Conservation (phyloP, 495 filamentous ascomycete species). For the Halenospora varia region DNA sequence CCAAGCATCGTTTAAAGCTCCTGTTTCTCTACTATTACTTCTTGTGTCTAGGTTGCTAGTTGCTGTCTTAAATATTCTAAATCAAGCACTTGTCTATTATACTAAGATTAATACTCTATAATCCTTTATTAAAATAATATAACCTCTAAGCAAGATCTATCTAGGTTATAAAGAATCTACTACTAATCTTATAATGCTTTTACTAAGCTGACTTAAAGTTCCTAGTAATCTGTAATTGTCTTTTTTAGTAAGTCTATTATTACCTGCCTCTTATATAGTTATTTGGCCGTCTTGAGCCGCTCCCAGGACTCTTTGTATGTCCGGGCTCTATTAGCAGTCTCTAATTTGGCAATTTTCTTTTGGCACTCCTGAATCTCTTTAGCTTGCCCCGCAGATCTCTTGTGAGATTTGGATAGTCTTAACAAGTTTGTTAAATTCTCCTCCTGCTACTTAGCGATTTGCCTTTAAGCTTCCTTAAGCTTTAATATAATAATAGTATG, state of each 20-base stretch:
- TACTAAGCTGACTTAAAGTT: conserved; percentile 12
- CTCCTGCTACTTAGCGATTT: neutral
- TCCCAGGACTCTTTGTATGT: conserved; percentile 6
- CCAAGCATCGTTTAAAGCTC: conserved; percentile 10
- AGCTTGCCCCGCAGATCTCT: conserved; percentile 4
- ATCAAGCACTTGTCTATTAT: conserved; percentile 15
- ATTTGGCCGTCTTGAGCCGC: conserved; percentile 8
- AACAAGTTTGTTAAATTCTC: neutral
- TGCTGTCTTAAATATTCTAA: conserved; percentile 14
- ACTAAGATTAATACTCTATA: conserved; percentile 10
- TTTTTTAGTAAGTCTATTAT: conserved; percentile 18
- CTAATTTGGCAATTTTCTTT: conserved; percentile 8
- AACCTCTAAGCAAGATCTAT: conserved; percentile 12
- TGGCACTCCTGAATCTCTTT: conserved; percentile 3
- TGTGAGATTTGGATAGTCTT: conserved; percentile 1
- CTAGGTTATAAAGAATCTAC: conserved; percentile 2
- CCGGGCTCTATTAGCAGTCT: conserved; percentile 3
- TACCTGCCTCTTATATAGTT: conserved; percentile 7
- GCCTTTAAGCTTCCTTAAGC: neutral
- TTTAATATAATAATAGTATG: neutral
- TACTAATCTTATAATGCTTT: conserved; percentile 14
- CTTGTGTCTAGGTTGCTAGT: conserved; percentile 11
- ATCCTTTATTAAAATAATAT: conserved; percentile 12
- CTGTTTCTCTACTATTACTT: conserved; percentile 17
- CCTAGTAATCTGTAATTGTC: conserved; percentile 18